Base-by-base conservation (phyloP, 2,329 filamentous ascomycete genomes). In the Alternaria arbusti region DNA sequence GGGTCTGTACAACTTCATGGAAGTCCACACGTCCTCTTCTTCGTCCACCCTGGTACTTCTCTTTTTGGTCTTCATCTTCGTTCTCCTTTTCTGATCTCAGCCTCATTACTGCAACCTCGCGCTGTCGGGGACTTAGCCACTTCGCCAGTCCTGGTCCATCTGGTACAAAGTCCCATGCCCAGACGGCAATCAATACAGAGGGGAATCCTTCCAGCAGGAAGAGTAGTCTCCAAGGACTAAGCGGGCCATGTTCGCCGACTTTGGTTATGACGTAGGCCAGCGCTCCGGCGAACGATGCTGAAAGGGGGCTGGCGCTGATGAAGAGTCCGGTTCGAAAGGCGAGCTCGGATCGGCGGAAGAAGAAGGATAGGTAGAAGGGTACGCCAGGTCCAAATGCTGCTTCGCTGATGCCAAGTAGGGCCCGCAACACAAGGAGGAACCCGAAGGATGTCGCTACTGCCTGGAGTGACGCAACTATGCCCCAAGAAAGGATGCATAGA, bases 181-280 rank as follows among this genome's bases (percentile, higher is more conserved):
- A 84, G 0, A 91, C 88, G 6, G 92, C 90, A 12, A 92, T 87
- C 9, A 97, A 65, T 46, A 96, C 86, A 25, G 91, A 93, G 1
- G 94, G 94, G 64, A 96, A 95, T 1, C 93, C 94, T 78, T 97
- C 94, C 12, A 95, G 71, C 8, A 97, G 85, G 74, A 97, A 96
- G 26, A 97, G 84, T 2, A 94, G 85, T n/a, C 94, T 87, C 94
- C 94, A 97, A 5, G 91, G 88, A 0, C 92, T 91, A 54, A 97
- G 89, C 15, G 91, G 91, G 1, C 87, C 84, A 64, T 84, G 74
- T 51, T 87, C 82, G 54, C 88, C 92, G 13, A 93, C 72, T 71
- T 88, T 89, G 54, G 94, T 86, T 65, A 97, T 95, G 22, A 89
- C 74, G 89, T 91, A 93, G 8, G 94, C 93, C 5, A 97, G 84